Evolutionary conservation across 192 early-diverging fungal species (phyloP).

Genomic region (Chytriomyces sp.): DNA sequence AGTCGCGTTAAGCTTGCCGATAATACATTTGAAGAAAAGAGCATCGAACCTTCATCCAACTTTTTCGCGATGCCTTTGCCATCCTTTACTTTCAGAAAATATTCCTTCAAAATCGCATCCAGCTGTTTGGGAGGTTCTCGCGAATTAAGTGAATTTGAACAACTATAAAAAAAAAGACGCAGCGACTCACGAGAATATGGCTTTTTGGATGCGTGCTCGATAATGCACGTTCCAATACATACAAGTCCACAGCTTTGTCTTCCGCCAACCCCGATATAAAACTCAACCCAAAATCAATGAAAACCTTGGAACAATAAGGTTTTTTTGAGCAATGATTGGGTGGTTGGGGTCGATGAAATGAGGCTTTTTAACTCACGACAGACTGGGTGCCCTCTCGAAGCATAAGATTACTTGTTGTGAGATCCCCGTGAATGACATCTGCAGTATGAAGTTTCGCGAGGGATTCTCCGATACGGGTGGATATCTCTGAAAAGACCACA

Average conservation of each 20-base stretch:
- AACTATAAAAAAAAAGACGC: not conserved
- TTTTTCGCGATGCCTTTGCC: slow-evolving; percentile 67
- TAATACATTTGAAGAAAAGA: no score
- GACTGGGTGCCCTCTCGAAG: slow-evolving; percentile 57
- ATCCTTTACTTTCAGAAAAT: slow-evolving; percentile 61
- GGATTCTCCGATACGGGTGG: slow-evolving; percentile 50
- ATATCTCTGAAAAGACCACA: slow-evolving; percentile 14
- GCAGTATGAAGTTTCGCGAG: slow-evolving; percentile 81
- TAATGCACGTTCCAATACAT: slow-evolving; percentile 96
- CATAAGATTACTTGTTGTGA: slow-evolving; percentile 96
- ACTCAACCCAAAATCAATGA: slow-evolving; percentile 98
- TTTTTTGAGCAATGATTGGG: not conserved
- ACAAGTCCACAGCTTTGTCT: slow-evolving; percentile 98
- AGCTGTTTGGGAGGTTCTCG: slow-evolving; percentile 57
- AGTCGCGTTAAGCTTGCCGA: not conserved
- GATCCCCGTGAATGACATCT: slow-evolving; percentile 93
- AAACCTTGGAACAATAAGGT: slow-evolving; percentile 42
- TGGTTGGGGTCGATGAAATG: not conserved
- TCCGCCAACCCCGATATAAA: slow-evolving; percentile 82
- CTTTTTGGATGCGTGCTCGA: slow-evolving; percentile 87
- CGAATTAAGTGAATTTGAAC: not conserved
- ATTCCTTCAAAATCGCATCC: slow-evolving; percentile 71
- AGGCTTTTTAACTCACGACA: slow-evolving; percentile 44
- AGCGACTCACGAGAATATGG: not conserved
- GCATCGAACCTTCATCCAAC: slow-evolving; percentile 75